Percentiles rank a stretch among this genome's conserved stretches.
Evolutionary conservation across 352 stramenopile species (phyloP).

Genomic region (Globisporangium carolinianum): DNA sequence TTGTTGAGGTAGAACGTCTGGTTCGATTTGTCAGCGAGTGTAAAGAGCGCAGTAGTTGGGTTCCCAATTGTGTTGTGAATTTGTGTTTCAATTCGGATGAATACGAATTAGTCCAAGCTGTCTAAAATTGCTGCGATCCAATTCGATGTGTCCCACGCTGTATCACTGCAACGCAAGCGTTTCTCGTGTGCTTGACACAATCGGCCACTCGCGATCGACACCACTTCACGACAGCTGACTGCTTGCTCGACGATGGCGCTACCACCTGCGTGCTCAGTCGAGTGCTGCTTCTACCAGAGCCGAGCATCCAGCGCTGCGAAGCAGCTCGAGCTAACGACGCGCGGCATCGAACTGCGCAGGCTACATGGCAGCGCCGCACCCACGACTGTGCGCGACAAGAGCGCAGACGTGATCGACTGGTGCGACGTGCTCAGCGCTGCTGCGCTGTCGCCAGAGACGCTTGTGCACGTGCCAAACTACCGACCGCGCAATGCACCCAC

Average conservation of each 20-base stretch:
- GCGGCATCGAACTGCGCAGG: constrained; percentile 7
- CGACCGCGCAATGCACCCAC: neutral
- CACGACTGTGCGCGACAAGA: constrained; percentile 4
- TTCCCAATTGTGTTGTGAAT: no score
- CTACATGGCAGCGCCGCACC: neutral
- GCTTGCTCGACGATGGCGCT: no score
- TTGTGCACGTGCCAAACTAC: constrained; percentile 6
- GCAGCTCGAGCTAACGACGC: constrained; percentile 3
- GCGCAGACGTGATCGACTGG: constrained; percentile 9
- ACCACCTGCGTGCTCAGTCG: neutral
- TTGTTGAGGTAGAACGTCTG: constrained; percentile 59
- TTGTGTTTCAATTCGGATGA: no score
- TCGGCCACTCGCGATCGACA: no score
- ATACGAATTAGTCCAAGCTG: no score
- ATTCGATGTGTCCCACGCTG: no score
- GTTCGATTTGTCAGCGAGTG: constrained; percentile 47
- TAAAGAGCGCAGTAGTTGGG: constrained; percentile 41
- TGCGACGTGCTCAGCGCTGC: constrained; percentile 8
- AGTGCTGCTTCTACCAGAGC: constrained; percentile 13
- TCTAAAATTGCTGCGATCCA: no score
- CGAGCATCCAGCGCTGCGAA: constrained; percentile 5
- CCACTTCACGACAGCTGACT: no score
- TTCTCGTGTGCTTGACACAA: no score
- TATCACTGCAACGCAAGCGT: no score
- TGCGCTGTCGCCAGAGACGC: constrained; percentile 1